These are phyloP conservation scores for Aspergillus hortae DNA, from an alignment of 2,329 filamentous ascomycete species.

Conservation along the genomic window DNA sequence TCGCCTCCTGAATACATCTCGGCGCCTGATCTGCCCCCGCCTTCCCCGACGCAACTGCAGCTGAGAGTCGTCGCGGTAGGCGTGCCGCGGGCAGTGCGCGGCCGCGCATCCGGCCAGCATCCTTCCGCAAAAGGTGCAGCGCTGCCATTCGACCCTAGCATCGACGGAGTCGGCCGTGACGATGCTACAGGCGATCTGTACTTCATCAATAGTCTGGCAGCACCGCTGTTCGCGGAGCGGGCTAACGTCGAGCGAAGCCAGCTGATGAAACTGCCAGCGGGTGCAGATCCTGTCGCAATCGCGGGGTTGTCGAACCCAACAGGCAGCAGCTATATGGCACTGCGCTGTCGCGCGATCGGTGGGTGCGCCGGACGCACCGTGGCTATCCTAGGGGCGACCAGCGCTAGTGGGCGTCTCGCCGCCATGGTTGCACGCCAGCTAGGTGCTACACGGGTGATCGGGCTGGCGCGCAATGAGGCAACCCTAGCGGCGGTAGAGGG, in stretches of 20 bases:
- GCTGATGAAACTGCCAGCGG: not conserved
- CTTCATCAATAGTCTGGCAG: not conserved
- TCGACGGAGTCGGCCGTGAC: not conserved
- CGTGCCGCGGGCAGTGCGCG: not conserved
- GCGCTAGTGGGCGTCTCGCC: not conserved
- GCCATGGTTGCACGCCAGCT: slow-evolving; percentile 3
- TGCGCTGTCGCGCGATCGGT: slow-evolving; percentile 1
- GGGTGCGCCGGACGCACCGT: slow-evolving; percentile 4
- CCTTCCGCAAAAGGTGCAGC: not conserved
- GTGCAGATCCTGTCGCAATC: not conserved
- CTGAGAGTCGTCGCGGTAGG: not conserved
- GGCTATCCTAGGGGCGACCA: slow-evolving; percentile 3
- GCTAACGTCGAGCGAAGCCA: not conserved
- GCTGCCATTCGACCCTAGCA: not conserved
- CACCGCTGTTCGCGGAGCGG: not conserved
- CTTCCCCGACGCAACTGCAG: not conserved
- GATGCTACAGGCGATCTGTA: not conserved
- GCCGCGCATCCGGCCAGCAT: not conserved
- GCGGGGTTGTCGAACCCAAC: slow-evolving; percentile 1
- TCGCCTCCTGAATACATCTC: not conserved
- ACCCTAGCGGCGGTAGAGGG: slow-evolving; percentile 1
- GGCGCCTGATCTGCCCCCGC: not conserved
- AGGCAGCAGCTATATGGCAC: slow-evolving; percentile 3
- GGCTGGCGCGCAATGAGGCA: not conserved
- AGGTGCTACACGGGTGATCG: slow-evolving; percentile 1